Evolutionary conservation across 805 yeast species (phyloP).

Genomic region (Metschnikowia shivogae): DNA sequence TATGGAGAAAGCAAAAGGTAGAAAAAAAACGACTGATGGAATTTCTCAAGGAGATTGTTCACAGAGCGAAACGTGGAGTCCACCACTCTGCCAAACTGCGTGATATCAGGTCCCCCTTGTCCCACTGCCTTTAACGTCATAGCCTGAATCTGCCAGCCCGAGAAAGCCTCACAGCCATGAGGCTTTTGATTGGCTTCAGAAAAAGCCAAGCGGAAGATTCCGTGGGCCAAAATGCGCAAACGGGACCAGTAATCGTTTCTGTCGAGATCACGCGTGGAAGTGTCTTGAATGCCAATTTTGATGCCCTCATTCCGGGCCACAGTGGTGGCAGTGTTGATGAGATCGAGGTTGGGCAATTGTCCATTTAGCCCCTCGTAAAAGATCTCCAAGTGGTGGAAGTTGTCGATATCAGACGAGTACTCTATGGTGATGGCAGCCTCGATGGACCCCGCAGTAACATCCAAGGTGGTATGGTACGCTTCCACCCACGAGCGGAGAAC

Average conservation of each 20-base stretch:
- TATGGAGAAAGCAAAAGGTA: slow-evolving; percentile 76
- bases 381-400: slow-evolving; percentile 69
- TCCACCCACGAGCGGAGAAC: slow-evolving; percentile 87
- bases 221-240: slow-evolving; percentile 53
- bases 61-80: slow-evolving; percentile 87
- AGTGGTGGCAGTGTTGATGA: slow-evolving; percentile 75
- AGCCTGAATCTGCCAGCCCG: slow-evolving; percentile 95
- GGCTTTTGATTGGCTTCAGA: slow-evolving; percentile 63
- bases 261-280: slow-evolving; percentile 43
- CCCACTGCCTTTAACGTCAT: slow-evolving; percentile 73
- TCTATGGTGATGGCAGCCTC: slow-evolving; percentile 88
- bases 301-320: slow-evolving; percentile 75
- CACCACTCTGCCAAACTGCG: slow-evolving; percentile 85
- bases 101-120: slow-evolving; percentile 59
- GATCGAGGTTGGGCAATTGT: slow-evolving; percentile 89
- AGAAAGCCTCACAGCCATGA: slow-evolving; percentile 83
- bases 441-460: slow-evolving; percentile 87
- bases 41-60: slow-evolving; percentile 88
- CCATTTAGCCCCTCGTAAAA: slow-evolving; percentile 89
- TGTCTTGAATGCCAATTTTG: slow-evolving; percentile 60
- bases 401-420: slow-evolving; percentile 62
- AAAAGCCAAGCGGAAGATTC: slow-evolving; percentile 63
- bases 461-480: slow-evolving; percentile 83
- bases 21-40: slow-evolving; percentile 95
- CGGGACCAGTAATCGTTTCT: slow-evolving; percentile 52